Evolutionary conservation across 2,329 filamentous ascomycete genomes (phyloP).

Genomic region (Bertia moriformis): DNA sequence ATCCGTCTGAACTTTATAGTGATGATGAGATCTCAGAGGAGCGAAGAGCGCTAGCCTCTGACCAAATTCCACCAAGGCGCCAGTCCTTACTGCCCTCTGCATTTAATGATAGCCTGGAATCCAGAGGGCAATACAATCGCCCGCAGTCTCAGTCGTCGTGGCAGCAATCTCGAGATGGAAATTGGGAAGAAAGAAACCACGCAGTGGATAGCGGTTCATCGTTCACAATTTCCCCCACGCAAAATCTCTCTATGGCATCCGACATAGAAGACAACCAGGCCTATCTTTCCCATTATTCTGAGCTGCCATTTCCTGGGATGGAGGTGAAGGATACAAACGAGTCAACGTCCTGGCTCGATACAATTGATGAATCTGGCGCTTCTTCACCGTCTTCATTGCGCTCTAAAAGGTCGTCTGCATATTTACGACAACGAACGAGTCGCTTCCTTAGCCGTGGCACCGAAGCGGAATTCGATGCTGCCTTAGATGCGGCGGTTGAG

Average conservation of each 20-base stretch:
- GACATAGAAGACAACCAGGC: too few relatives aligned
- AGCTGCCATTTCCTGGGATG: neutral
- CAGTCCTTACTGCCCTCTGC: constrained; percentile 15
- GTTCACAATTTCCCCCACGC: too few relatives aligned
- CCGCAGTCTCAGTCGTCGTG: neutral
- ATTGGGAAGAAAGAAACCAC: too few relatives aligned
- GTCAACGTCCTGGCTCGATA: constrained; percentile 67
- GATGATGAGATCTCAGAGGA: constrained; percentile 6
- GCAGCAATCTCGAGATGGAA: neutral
- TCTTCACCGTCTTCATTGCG: constrained; percentile 69
- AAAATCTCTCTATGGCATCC: too few relatives aligned
- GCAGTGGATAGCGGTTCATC: too few relatives aligned
- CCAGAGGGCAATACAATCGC: neutral
- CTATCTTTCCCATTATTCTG: too few relatives aligned
- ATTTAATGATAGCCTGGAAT: constrained; percentile 8
- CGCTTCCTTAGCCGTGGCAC: constrained; percentile 56
- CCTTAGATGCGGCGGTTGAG: constrained; percentile 86
- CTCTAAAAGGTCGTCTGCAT: constrained; percentile 61
- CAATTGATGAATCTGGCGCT: constrained; percentile 76
- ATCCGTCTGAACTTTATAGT: too few relatives aligned
- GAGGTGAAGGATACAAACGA: neutral
- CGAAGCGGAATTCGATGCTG: constrained; percentile 84
- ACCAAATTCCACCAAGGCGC: constrained; percentile 13
- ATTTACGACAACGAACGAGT: constrained; percentile 55
- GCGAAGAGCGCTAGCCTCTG: constrained; percentile 8